Base-by-base conservation (phyloP, 176 grass and related monocot genomes). In the Cocos nucifera region DNA sequence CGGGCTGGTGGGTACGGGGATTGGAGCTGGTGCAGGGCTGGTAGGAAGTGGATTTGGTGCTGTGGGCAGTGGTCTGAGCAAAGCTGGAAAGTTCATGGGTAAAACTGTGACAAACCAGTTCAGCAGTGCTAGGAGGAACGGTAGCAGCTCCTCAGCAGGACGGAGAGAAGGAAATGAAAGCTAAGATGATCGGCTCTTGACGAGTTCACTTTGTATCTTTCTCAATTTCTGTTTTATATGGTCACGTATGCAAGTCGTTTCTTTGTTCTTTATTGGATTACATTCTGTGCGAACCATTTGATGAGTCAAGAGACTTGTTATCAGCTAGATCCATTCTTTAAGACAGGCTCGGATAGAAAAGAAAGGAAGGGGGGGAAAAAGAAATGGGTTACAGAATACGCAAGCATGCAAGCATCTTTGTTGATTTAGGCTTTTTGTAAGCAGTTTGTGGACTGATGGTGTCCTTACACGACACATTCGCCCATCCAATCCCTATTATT, bases 1-100 rank as follows among this genome's bases (percentile, higher is more conserved):
- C 10, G 91, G 80, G 80, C 44, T 95, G 21, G 66, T 86, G 0
- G 86, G 86, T 24, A 87, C 83, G 48, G 83, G 90, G 61, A 44
- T 95, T 17, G 86, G 50, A 21, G 77, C 35, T 44, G 35, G 35
- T 44, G 35, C 35, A 14, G 35, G 35, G 49, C 35, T 87, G 63
- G 77, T 88, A 1, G 80, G 84, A 54, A 78, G 74, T 18, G 80
- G 84, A 39, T 70, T 98, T 16, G 88, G 83, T 68, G 83, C 83
- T 18, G 73, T 97, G 22, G 69, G 91, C 44, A 84, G 75, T 25
- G 82, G 83, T 44, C 77, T 96, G 56, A 82, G 48, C 67, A 84
- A 86, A 59, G 93, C 93, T 19, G 73, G 93, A 65, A 98, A 78
- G 63, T 80, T 83, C 69, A 78, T 92, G 76, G 73, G 84, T 39